These are phyloP conservation scores for Ceratocystis colombiana DNA, from an alignment of 2,329 filamentous ascomycete species.

Conservation along the genomic window DNA sequence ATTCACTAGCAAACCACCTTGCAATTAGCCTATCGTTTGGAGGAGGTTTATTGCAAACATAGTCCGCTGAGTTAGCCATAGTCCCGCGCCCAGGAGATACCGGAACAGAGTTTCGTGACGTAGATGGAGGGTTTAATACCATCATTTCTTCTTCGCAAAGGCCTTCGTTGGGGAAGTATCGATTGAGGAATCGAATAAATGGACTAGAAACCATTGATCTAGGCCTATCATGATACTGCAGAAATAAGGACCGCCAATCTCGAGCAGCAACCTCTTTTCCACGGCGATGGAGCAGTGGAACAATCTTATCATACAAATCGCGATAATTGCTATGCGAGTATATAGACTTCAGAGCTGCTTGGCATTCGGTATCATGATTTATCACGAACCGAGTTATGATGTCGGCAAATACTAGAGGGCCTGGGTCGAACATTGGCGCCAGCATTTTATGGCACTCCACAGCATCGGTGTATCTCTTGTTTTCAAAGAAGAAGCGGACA, in stretches of 20 bases:
- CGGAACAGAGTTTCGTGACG: background rate
- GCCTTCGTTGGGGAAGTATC: conserved; percentile 37
- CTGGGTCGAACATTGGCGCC: conserved; percentile 37
- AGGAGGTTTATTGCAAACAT: background rate
- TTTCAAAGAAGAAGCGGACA: conserved; percentile 37
- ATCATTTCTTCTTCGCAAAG: conserved; percentile 35
- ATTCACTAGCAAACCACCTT: conserved; percentile 65
- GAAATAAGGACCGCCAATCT: conserved; percentile 40
- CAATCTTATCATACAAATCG: conserved; percentile 41
- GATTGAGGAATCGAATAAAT: conserved; percentile 41
- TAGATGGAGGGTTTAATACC: conserved; percentile 24
- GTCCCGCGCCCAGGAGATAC: background rate
- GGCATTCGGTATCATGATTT: conserved; percentile 33
- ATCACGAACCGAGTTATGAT: conserved; percentile 36
- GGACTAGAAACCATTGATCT: conserved; percentile 34
- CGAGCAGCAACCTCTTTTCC: conserved; percentile 39
- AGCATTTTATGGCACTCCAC: conserved; percentile 43
- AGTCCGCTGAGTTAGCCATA: background rate
- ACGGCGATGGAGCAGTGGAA: conserved; percentile 43
- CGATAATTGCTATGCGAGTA: conserved; percentile 39
- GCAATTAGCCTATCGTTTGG: conserved; percentile 62
- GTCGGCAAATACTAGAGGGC: conserved; percentile 37
- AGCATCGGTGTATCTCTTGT: conserved; percentile 34
- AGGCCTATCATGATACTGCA: conserved; percentile 27
- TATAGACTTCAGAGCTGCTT: conserved; percentile 37